Conservation (phyloP, 768 basidiomycete genomes). For the Leucosporidium yakuticum region DNA sequence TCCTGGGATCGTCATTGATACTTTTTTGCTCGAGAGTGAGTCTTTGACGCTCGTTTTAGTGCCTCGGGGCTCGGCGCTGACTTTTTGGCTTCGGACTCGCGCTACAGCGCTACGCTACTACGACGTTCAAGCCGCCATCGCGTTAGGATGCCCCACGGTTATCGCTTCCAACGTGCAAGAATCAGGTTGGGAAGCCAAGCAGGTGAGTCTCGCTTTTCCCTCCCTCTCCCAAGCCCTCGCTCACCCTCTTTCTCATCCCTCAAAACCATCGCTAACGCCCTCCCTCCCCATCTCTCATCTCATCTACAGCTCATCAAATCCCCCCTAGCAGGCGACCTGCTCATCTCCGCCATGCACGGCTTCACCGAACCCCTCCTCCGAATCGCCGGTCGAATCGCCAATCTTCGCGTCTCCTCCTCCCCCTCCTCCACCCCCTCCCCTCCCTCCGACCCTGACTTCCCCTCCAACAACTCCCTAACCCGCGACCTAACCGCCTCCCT, state of each 20-base stretch:
- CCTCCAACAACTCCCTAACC: not conserved
- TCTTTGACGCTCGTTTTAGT: not conserved
- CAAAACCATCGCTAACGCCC: not conserved
- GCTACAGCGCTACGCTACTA: not conserved
- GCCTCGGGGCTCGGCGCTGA: not conserved
- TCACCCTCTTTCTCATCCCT: no score
- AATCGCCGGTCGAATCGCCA: not conserved
- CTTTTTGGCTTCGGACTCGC: no score
- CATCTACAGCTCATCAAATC: not conserved
- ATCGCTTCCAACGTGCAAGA: not conserved
- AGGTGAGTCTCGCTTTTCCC: not conserved
- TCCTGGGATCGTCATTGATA: not conserved
- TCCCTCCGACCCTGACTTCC: no score
- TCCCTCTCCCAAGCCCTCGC: not conserved
- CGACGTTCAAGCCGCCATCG: not conserved
- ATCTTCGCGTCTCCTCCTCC: not conserved
- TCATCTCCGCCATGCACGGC: conserved; percentile 1
- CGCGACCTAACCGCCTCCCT: not conserved
- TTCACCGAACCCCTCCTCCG: not conserved
- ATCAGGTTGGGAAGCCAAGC: not conserved
- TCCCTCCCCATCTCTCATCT: not conserved
- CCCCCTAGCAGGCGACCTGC: not conserved
- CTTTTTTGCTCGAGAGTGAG: not conserved
- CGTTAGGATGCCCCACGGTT: not conserved
- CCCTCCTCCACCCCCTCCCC: not conserved